Evolutionary conservation across 192 early-diverging fungal species (phyloP).

Genomic region (Coemansia sp.): DNA sequence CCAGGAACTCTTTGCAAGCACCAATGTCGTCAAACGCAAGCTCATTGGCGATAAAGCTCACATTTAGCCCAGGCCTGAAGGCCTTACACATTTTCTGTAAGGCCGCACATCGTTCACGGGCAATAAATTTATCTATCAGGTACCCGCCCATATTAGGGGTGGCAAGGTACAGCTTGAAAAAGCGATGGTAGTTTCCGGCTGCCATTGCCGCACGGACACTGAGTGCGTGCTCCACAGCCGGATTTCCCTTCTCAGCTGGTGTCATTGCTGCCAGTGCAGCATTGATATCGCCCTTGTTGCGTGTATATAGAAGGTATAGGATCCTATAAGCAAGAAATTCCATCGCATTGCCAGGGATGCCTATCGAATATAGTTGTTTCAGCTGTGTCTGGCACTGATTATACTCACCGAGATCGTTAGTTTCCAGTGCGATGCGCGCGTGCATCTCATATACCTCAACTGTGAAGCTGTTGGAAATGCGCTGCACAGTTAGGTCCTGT

Average conservation of each 20-base stretch:
- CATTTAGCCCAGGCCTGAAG: constrained; percentile 48
- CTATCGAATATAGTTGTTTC: constrained; percentile 77
- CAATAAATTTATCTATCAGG: constrained; percentile 90
- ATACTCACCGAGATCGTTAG: constrained; percentile 95
- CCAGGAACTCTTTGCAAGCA: constrained; percentile 57
- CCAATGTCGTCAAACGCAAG: constrained; percentile 63
- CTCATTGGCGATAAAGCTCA: constrained; percentile 59
- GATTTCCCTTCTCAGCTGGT: constrained; percentile 61
- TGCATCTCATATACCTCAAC: constrained; percentile 93
- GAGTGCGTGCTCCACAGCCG: constrained; percentile 77
- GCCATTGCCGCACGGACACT: constrained; percentile 76
- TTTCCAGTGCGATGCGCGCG: constrained; percentile 94
- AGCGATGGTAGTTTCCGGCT: constrained; percentile 79
- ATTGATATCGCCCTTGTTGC: constrained; percentile 85
- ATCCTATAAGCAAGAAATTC: constrained; percentile 96
- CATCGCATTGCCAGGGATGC: constrained; percentile 70
- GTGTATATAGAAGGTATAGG: constrained; percentile 85
- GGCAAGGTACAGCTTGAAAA: constrained; percentile 75
- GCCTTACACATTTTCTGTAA: constrained; percentile 76
- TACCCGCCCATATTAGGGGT: constrained; percentile 87
- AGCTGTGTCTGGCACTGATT: constrained; percentile 97
- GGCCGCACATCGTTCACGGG: constrained; percentile 79
- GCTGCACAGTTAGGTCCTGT: constrained; percentile 96
- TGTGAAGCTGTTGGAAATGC: constrained; percentile 91
- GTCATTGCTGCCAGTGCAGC: constrained; percentile 72